Percentiles rank a stretch among this genome's conserved stretches.
Evolutionary conservation across 2,329 filamentous ascomycete genomes (phyloP).

Genomic region (Exophiala bonariae): DNA sequence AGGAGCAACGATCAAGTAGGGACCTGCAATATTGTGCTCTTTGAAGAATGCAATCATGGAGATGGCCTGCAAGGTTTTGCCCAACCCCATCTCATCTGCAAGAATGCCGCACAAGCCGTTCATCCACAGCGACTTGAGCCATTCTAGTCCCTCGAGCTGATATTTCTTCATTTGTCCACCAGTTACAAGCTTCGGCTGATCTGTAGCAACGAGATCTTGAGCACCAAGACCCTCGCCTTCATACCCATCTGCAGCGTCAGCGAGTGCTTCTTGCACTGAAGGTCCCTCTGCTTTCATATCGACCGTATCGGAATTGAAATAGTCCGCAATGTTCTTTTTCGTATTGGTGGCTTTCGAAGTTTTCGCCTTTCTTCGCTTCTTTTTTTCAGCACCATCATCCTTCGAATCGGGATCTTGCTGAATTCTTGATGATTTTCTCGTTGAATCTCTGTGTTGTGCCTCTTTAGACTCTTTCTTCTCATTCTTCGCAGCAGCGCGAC

Average conservation of each 20-base stretch:
- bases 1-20: slow-evolving; percentile 86
- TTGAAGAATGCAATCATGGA: slow-evolving; percentile 82
- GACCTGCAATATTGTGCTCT: slow-evolving; percentile 83
- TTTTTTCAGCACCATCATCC: too few relatives aligned
- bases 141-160: slow-evolving; percentile 90
- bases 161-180: slow-evolving; percentile 92
- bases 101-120: slow-evolving; percentile 90
- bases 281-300: slow-evolving; percentile 53
- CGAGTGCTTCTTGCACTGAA: slow-evolving; percentile 58
- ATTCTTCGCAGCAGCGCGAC: slow-evolving; percentile 37
- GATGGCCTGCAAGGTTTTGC: slow-evolving; percentile 91
- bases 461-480: slow-evolving; percentile 30
- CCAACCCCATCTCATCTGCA: slow-evolving; percentile 91
- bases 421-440: slow-evolving; percentile 23
- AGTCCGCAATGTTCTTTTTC: slow-evolving; percentile 52
- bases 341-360: slow-evolving; percentile 31
- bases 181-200: slow-evolving; percentile 80
- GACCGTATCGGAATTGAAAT: slow-evolving; percentile 61
- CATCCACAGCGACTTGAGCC: slow-evolving; percentile 81
- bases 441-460: slow-evolving; percentile 27
- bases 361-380: too few relatives aligned
- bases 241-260: slow-evolving; percentile 58
- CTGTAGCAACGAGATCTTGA: slow-evolving; percentile 73
- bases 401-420: slow-evolving; percentile 20
- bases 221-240: slow-evolving; percentile 62